These are phyloP conservation scores for Panaeolus cyanescens DNA, from an alignment of 768 basidiomycete genomes.

Conservation along the genomic window DNA sequence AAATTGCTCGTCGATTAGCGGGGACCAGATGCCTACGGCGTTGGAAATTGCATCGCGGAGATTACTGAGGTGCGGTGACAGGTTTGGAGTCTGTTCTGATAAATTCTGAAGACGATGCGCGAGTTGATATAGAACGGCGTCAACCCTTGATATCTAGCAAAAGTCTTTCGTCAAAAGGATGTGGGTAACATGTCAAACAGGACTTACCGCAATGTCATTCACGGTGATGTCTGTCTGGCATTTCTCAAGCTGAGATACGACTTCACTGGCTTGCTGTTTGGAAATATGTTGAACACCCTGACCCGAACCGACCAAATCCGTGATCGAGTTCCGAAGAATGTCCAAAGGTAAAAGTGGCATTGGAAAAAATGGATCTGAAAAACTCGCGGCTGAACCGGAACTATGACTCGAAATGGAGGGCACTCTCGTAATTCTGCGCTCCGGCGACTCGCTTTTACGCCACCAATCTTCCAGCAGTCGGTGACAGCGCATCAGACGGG, in stretches of 20 bases:
- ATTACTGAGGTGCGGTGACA: background rate
- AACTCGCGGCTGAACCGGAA: background rate
- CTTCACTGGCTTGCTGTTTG: background rate
- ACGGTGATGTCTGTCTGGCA: background rate
- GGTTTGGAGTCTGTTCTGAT: background rate
- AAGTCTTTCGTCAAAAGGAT: background rate
- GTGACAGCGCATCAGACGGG: background rate
- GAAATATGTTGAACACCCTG: background rate
- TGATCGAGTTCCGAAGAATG: background rate
- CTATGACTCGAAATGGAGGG: background rate
- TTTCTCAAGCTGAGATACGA: background rate
- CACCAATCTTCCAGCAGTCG: background rate
- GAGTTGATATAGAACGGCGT: background rate
- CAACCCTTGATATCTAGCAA: background rate
- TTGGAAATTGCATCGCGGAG: background rate
- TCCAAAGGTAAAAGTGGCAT: background rate
- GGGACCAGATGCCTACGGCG: background rate
- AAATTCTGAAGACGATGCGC: background rate
- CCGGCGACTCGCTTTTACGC: background rate
- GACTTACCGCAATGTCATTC: background rate
- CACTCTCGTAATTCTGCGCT: background rate
- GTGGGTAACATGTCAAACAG: background rate
- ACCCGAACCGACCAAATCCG: background rate
- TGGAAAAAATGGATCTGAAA: background rate
- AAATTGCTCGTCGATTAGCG: background rate